Conservation (phyloP, 2,329 filamentous ascomycete genomes). For the Aspergillus sp. region DNA sequence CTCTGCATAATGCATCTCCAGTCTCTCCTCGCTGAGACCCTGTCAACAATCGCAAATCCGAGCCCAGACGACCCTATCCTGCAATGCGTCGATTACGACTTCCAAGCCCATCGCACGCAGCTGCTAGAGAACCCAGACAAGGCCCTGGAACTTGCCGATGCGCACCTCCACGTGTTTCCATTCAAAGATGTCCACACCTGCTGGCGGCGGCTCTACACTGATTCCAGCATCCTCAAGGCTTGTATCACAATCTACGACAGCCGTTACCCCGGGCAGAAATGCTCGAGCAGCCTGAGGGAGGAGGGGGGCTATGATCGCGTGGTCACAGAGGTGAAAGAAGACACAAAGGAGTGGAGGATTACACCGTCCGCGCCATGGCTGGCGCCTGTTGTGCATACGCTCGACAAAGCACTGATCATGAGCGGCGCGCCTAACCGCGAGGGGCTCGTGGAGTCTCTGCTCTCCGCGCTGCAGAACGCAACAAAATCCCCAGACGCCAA, state of each 20-base stretch:
- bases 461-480: constrained; percentile 24
- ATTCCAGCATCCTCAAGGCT: constrained; percentile 44
- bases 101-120: constrained; percentile 10
- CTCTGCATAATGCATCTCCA: constrained; percentile 11
- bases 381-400: constrained; percentile 49
- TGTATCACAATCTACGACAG: constrained; percentile 22
- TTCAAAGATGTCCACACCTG: constrained; percentile 47
- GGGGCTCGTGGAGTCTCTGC: constrained; percentile 28
- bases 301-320: neutral
- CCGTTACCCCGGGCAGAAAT: constrained; percentile 4
- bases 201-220: constrained; percentile 51
- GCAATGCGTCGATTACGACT: constrained; percentile 23
- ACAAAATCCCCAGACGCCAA: constrained; percentile 5
- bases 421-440: constrained; percentile 56
- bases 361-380: constrained; percentile 36
- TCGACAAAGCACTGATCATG: constrained; percentile 71
- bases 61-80: constrained; percentile 26
- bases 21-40: constrained; percentile 12
- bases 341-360: constrained; percentile 6
- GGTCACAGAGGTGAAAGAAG: constrained; percentile 7
- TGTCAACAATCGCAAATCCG: constrained; percentile 21
- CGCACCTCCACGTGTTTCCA: constrained; percentile 46
- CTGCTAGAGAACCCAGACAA: constrained; percentile 29
- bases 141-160: constrained; percentile 41
- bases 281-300: neutral